Base-by-base conservation (phyloP, 371 early-diverging fungal species). In the Haplosporangium sp. region DNA sequence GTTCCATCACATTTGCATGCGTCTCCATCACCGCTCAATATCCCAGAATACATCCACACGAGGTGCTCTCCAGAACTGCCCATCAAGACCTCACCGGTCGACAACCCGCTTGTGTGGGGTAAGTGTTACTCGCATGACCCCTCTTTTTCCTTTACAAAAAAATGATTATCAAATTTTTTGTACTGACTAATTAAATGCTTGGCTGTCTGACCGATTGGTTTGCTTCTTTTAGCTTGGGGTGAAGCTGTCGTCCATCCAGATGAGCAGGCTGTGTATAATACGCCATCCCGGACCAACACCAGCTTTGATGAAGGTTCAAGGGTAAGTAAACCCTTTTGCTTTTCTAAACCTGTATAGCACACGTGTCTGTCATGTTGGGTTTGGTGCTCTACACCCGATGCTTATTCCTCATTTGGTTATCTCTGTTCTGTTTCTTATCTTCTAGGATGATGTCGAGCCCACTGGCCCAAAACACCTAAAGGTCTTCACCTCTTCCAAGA, bases 51-150 rank as follows among this genome's bases (percentile, higher is more conserved):
- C 52, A 50, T 67, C 45, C 68, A 79, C 51, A 46, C 64, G n/a
- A 63, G 64, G 50, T 64, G 62, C 64, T 77, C 77, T 20, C 77
- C 77, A 14, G 79, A 79, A 3, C 37, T 79, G 65, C 69, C 77
- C 8, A 77, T 77, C 67, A 77, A 77, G 50, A 52, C 67, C 36
- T 77, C 77, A 5, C 77, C 77, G 12, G 54, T 77, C 0, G 77
- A 77, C 20, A 58, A 51, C 23, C 67, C 60, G 23, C 71, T 65
- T 16, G 59, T 61, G 36, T 77, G 77, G 77, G 67, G 77, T 76
- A 67, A 63, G 62, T 46, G 37, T 40, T 55, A 18, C 37, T 20
- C 23, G 6, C 46, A 45, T 23, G 16, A 18, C 2, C 18, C 20
- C 20, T n/a, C 47, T 38, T 42, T 42, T 62, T 29, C 63, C n/a